Percentiles rank a stretch among this genome's conserved stretches.
Conservation (phyloP, 257 asterid genomes). For the Gardenia jasminoides region DNA sequence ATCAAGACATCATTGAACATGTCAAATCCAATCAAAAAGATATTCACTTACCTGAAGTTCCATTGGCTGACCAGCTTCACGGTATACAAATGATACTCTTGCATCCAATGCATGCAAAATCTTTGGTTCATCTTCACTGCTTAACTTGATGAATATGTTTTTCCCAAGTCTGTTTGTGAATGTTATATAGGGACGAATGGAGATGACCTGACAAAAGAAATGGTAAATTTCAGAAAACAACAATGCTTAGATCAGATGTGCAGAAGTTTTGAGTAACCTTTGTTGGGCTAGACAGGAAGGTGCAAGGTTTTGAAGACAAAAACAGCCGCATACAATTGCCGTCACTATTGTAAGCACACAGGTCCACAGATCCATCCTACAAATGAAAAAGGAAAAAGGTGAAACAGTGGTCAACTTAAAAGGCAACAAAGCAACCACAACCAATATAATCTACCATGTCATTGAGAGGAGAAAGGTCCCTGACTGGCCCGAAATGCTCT, state of each 20-base stretch:
- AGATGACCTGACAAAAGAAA: conserved; percentile 60
- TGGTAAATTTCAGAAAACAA: conserved; percentile 25
- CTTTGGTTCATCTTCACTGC: conserved; percentile 83
- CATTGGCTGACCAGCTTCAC: conserved; percentile 52
- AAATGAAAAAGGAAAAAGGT: conserved; percentile 10
- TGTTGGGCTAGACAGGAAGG: conserved; percentile 88
- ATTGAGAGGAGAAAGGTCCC: conserved; percentile 83
- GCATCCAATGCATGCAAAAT: conserved; percentile 67
- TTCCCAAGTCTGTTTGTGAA: conserved; percentile 94
- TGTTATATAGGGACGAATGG: conserved; percentile 81
- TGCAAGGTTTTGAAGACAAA: conserved; percentile 80
- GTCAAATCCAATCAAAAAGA: not conserved
- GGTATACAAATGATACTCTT: conserved; percentile 70
- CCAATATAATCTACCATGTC: conserved; percentile 63
- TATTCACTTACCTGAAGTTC: conserved; percentile 65
- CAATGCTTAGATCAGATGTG: conserved; percentile 15
- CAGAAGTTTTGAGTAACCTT: conserved; percentile 56
- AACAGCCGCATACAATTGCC: conserved; percentile 79
- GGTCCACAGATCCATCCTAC: conserved; percentile 95
- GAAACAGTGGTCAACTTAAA: conserved; percentile 12
- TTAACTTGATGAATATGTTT: conserved; percentile 63
- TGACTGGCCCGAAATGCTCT: conserved; percentile 80
- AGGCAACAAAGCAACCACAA: conserved; percentile 15
- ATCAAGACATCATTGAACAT: not conserved
- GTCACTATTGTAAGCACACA: conserved; percentile 67